Percentiles rank a stretch among this genome's conserved stretches.
Conservation (phyloP, 352 stramenopile genomes). For the Phytophthora multivora region DNA sequence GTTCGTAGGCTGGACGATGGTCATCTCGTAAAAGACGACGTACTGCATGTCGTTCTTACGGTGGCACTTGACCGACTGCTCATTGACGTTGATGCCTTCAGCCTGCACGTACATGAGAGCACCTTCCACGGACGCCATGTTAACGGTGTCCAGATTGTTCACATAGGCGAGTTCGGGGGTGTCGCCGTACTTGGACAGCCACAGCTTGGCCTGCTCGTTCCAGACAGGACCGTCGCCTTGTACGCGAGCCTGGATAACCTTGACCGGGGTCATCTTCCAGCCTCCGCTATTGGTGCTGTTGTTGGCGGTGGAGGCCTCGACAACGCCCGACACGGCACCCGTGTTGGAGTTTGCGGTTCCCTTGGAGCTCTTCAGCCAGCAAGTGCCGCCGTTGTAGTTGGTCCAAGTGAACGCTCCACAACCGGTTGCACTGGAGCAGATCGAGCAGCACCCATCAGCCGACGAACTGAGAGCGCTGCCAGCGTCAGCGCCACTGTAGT, state of each 20-base stretch:
- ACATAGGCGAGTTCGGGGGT: constrained; percentile 40
- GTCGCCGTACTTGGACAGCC: constrained; percentile 48
- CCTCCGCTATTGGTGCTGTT: constrained; percentile 2
- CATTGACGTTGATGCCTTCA: constrained; percentile 63
- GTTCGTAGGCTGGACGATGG: constrained; percentile 58
- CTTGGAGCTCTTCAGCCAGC: neutral
- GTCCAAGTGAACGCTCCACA: constrained; percentile 1
- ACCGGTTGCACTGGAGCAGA: neutral
- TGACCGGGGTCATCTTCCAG: constrained; percentile 59
- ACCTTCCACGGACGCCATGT: constrained; percentile 65
- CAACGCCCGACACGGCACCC: neutral
- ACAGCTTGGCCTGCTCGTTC: constrained; percentile 36
- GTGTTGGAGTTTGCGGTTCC: neutral
- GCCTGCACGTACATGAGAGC: constrained; percentile 74
- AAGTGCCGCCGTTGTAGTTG: constrained; percentile 1
- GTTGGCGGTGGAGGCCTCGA: neutral
- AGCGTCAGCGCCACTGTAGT: neutral
- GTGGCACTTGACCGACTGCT: constrained; percentile 54
- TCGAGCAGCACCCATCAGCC: neutral
- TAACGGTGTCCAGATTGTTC: constrained; percentile 63
- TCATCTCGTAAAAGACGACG: constrained; percentile 75
- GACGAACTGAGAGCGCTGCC: neutral
- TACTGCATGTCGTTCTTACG: constrained; percentile 80
- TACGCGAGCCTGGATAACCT: constrained; percentile 61
- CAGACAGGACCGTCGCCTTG: constrained; percentile 52